These are phyloP conservation scores for Plasmodium sp. DNA, from an alignment of 169 alveolate species.

Conservation along the genomic window DNA sequence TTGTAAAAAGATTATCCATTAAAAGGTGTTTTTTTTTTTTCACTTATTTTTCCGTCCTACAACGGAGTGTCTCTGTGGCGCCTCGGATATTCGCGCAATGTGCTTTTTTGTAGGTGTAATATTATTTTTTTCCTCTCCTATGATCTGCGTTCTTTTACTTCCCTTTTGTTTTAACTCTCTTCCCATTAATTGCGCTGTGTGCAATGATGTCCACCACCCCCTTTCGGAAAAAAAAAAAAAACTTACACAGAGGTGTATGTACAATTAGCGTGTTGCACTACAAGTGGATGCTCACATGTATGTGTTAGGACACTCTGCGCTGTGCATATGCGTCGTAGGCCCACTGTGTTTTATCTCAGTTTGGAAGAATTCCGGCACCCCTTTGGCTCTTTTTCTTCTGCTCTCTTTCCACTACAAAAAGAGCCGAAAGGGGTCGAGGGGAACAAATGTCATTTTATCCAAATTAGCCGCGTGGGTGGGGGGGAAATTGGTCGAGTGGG, in stretches of 20 bases:
- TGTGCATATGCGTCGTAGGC: not conserved
- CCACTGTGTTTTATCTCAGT: not conserved
- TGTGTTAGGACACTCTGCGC: not conserved
- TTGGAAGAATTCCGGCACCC: not conserved
- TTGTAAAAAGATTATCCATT: slow-evolving; percentile 71
- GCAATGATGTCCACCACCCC: not conserved
- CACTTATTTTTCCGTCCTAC: not conserved
- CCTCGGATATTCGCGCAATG: not conserved
- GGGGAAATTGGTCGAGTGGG: not conserved
- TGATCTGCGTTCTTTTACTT: not conserved
- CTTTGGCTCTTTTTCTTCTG: not conserved
- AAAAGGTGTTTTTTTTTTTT: slow-evolving; percentile 8
- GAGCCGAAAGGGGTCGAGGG: not conserved
- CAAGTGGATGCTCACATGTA: not conserved
- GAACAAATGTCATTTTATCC: not conserved
- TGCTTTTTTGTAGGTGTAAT: not conserved
- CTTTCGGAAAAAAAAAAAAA: not conserved
- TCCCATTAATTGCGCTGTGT: not conserved
- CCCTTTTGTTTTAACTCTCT: not conserved
- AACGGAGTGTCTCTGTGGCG: not conserved
- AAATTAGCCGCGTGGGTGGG: not conserved
- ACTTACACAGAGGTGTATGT: not conserved
- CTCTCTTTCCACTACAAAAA: not conserved
- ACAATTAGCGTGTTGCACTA: not conserved
- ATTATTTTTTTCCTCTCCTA: not conserved